Evolutionary conservation across 2,329 filamentous ascomycete species (phyloP).

Genomic region (Calycina herbarum): DNA sequence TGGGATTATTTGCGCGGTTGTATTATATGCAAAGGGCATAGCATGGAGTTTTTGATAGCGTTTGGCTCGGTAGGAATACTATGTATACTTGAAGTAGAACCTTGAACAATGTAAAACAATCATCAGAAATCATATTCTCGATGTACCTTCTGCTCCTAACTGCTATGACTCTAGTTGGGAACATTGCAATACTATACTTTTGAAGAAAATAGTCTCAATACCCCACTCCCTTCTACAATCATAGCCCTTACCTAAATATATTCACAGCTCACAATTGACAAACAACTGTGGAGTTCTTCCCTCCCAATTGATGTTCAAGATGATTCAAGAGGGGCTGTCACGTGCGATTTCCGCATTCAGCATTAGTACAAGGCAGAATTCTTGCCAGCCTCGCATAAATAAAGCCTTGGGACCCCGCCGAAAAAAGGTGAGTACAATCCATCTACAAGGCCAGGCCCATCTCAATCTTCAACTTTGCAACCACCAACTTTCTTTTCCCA

Average conservation of each 20-base stretch:
- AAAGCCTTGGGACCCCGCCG: conserved; percentile 14
- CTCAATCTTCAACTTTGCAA: neutral
- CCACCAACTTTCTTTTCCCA: neutral
- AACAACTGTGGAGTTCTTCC: too few relatives aligned
- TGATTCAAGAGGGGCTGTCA: neutral
- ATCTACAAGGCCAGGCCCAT: neutral
- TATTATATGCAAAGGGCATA: conserved; percentile 19
- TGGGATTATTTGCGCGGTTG: conserved; percentile 7
- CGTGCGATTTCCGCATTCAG: neutral
- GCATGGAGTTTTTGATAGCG: conserved; percentile 20
- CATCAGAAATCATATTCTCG: neutral
- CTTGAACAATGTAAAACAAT: conserved; percentile 5
- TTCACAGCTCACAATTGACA: too few relatives aligned
- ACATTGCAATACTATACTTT: neutral
- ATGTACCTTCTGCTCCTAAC: too few relatives aligned
- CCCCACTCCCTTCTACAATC: too few relatives aligned
- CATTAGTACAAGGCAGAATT: neutral
- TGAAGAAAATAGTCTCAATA: too few relatives aligned
- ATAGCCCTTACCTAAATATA: too few relatives aligned
- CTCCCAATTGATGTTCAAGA: too few relatives aligned
- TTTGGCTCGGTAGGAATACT: conserved; percentile 19
- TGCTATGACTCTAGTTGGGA: too few relatives aligned
- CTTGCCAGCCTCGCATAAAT: conserved; percentile 14
- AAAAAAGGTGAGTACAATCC: conserved; percentile 8
- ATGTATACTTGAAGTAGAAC: conserved; percentile 7